Evolutionary conservation across 164 flowering plant species (phyloP).

Genomic region (Aristolochia californica): DNA sequence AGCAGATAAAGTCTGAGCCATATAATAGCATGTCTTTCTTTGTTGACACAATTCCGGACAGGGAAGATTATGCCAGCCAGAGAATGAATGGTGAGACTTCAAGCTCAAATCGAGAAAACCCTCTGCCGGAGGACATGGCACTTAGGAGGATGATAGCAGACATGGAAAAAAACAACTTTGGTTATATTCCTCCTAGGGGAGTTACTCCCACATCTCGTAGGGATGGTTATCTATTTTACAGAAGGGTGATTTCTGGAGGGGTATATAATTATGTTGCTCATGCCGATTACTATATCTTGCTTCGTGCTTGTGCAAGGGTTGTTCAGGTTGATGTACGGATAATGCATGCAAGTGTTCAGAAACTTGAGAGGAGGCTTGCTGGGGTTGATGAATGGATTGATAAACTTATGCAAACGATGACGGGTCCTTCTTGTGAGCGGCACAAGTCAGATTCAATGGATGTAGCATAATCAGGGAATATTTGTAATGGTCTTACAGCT

Average conservation of each 20-base stretch:
- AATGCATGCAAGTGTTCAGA: slow-evolving; percentile 56
- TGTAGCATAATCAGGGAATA: too few species aligned
- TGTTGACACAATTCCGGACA: too few species aligned
- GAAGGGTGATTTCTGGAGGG: slow-evolving; percentile 41
- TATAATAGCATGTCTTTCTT: too few species aligned
- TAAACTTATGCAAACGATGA: background rate
- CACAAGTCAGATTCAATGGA: too few species aligned
- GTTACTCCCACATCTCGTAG: slow-evolving; percentile 22
- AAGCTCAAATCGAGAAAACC: too few species aligned
- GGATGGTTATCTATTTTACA: slow-evolving; percentile 45
- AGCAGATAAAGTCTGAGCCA: too few species aligned
- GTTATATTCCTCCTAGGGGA: slow-evolving; percentile 59
- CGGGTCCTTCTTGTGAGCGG: too few species aligned
- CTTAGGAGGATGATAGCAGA: slow-evolving; percentile 39
- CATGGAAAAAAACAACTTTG: slow-evolving; percentile 71
- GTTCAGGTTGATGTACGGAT: slow-evolving; percentile 52
- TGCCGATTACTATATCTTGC: slow-evolving; percentile 85
- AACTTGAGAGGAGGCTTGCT: slow-evolving; percentile 54
- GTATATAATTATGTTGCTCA: slow-evolving; percentile 47
- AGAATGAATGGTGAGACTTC: too few species aligned
- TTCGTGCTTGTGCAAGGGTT: slow-evolving; percentile 64
- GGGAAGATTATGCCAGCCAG: too few species aligned
- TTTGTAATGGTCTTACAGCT: too few species aligned
- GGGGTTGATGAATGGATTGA: slow-evolving; percentile 54
- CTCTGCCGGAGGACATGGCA: slow-evolving; percentile 20